These are phyloP conservation scores for Xylariaceae sp. DNA, from an alignment of 2,329 filamentous ascomycete genomes.

Conservation along the genomic window DNA sequence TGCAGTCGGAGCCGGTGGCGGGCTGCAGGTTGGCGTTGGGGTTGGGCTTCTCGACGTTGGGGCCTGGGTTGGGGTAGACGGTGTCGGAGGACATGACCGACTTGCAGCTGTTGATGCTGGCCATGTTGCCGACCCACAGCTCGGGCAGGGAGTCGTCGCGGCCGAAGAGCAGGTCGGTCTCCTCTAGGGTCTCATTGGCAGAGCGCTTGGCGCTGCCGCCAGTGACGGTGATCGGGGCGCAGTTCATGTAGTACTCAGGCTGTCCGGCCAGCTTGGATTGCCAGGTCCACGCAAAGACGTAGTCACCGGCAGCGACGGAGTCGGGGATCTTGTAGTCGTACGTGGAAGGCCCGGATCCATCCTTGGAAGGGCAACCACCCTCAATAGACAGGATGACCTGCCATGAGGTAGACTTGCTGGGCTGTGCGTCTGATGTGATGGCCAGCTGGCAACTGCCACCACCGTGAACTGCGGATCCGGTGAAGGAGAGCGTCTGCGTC, in stretches of 20 bases:
- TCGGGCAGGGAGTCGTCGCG: constrained; percentile 44
- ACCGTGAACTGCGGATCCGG: constrained; percentile 62
- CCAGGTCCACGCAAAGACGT: constrained; percentile 71
- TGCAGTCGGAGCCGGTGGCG: constrained; percentile 20
- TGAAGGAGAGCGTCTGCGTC: constrained; percentile 49
- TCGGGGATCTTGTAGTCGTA: constrained; percentile 59
- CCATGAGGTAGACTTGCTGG: constrained; percentile 45
- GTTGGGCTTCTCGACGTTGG: constrained; percentile 41
- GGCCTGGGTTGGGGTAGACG: constrained; percentile 59
- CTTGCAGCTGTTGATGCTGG: constrained; percentile 43
- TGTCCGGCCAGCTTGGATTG: too few species aligned
- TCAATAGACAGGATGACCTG: constrained; percentile 67
- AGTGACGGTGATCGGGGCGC: constrained; percentile 58
- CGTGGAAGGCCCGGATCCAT: constrained; percentile 32
- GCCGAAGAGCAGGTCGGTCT: constrained; percentile 30
- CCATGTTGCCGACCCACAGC: constrained; percentile 67
- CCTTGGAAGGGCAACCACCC: constrained; percentile 60
- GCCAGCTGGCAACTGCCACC: constrained; percentile 68
- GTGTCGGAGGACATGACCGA: constrained; percentile 50
- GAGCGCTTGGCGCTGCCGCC: constrained; percentile 22
- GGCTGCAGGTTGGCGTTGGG: constrained; percentile 28
- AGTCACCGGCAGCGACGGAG: constrained; percentile 57
- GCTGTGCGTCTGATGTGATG: constrained; percentile 56
- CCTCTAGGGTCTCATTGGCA: constrained; percentile 18
- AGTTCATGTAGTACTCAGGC: constrained; percentile 66